phyloP scores from a whole-genome alignment of 2,329 filamentous ascomycete species.

The Colletotrichum musae region DNA sequence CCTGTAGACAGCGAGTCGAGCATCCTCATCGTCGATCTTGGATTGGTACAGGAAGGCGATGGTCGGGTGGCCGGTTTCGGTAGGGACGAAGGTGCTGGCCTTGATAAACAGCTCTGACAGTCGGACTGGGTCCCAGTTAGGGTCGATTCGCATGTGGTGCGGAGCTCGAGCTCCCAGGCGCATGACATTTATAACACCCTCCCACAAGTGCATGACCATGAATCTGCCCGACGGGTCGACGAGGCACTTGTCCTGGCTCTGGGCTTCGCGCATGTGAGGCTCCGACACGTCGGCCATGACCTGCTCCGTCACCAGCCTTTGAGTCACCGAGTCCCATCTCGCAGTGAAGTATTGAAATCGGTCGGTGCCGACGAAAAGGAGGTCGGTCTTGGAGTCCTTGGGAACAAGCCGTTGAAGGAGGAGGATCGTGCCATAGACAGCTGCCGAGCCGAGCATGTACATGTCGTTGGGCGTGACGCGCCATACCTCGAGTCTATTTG shows the following conservation, averaged over 20 bases:
- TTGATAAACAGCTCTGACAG: conserved; percentile 74
- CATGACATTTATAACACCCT: conserved; percentile 70
- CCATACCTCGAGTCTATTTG: conserved; percentile 90
- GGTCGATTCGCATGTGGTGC: conserved; percentile 58
- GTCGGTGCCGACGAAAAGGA: conserved; percentile 94
- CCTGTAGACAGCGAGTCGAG: conserved; percentile 71
- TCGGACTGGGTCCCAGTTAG: conserved; percentile 67
- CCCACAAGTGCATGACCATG: conserved; percentile 72
- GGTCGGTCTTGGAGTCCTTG: conserved; percentile 80
- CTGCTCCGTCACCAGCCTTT: conserved; percentile 66
- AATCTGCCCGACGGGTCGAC: conserved; percentile 83
- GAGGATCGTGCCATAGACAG: conserved; percentile 87
- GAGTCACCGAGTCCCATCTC: conserved; percentile 78
- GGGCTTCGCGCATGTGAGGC: conserved; percentile 79
- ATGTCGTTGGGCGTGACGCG: conserved; percentile 76
- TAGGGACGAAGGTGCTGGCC: conserved; percentile 69
- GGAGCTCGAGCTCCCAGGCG: conserved; percentile 64
- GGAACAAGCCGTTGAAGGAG: conserved; percentile 88
- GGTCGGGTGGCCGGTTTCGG: conserved; percentile 70
- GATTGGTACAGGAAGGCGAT: conserved; percentile 73
- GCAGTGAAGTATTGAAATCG: conserved; percentile 92
- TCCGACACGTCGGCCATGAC: conserved; percentile 69
- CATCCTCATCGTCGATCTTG: conserved; percentile 65
- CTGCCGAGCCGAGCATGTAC: conserved; percentile 75
- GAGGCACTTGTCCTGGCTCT: conserved; percentile 85